These are phyloP conservation scores for Coccomyxa subellipsoidea DNA, from an alignment of 163 green algal genomes.

Conservation along the genomic window DNA sequence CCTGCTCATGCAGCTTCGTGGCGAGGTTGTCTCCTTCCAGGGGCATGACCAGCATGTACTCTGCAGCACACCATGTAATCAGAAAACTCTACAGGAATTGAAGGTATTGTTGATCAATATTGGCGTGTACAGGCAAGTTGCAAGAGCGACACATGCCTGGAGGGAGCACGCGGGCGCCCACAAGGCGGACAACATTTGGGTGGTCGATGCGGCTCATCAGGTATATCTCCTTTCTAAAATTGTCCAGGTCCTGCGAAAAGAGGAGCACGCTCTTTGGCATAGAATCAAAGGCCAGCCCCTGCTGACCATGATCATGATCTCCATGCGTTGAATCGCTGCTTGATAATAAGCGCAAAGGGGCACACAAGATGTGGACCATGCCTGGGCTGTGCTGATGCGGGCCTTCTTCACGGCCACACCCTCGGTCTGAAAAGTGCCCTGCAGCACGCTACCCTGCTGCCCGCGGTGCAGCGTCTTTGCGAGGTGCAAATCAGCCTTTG, in stretches of 20 bases:
- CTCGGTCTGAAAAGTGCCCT: conserved; percentile 1
- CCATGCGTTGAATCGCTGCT: background rate
- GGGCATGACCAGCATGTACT: conserved; percentile 69
- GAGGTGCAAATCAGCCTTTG: background rate
- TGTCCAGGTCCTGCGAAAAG: conserved; percentile 51
- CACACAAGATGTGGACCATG: background rate
- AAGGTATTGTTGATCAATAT: no score
- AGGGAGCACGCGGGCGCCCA: conserved; percentile 53
- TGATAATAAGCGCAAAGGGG: background rate
- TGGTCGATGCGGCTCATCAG: conserved; percentile 39
- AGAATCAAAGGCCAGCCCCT: no score
- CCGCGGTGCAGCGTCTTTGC: background rate
- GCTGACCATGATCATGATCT: no score
- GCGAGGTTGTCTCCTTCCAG: conserved; percentile 47
- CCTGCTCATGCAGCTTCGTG: conserved; percentile 40
- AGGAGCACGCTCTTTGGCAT: no score
- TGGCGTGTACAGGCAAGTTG: background rate
- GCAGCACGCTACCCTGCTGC: conserved; percentile 13
- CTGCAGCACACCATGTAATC: conserved; percentile 22
- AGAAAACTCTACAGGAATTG: no score
- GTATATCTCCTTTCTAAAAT: conserved; percentile 63
- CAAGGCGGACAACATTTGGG: conserved; percentile 50
- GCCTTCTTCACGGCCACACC: conserved; percentile 69
- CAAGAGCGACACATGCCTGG: conserved; percentile 30
- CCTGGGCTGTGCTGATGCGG: conserved; percentile 41